A percentile compares a stretch with the other conserved stretches of the same genome.
These are phyloP conservation scores for Schwanniomyces vanrijiae DNA, from an alignment of 805 yeast species.

Conservation along the genomic window DNA sequence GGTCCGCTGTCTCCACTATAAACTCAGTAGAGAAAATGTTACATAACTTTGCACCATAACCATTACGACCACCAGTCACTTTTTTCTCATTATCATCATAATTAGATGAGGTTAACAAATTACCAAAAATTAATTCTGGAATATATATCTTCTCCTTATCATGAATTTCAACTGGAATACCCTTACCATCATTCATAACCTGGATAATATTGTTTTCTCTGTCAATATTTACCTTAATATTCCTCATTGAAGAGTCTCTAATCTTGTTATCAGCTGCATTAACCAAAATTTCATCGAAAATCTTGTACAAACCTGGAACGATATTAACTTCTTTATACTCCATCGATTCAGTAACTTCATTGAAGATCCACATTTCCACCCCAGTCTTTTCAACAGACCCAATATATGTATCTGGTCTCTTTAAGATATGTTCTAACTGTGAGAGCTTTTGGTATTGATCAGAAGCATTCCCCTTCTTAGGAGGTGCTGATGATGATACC, in stretches of 20 bases:
- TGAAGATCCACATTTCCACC: constrained; percentile 82
- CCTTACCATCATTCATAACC: constrained; percentile 90
- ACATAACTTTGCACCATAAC: constrained; percentile 96
- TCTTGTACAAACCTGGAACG: constrained; percentile 95
- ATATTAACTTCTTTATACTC: constrained; percentile 63
- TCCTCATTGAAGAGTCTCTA: constrained; percentile 88
- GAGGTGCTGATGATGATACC: constrained; percentile 6
- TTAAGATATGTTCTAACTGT: constrained; percentile 92
- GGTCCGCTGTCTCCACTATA: constrained; percentile 85
- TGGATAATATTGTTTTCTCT: constrained; percentile 71
- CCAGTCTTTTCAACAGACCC: constrained; percentile 89
- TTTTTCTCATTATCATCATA: constrained; percentile 94
- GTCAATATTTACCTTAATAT: constrained; percentile 78
- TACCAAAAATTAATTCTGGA: constrained; percentile 95
- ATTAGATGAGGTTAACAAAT: constrained; percentile 89
- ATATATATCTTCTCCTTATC: constrained; percentile 88
- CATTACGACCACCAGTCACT: constrained; percentile 98
- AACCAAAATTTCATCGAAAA: constrained; percentile 94
- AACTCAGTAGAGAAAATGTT: constrained; percentile 92
- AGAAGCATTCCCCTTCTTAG: constrained; percentile 37
- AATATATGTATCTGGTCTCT: constrained; percentile 96
- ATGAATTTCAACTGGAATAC: constrained; percentile 94
- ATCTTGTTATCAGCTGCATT: constrained; percentile 99
- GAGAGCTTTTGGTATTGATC: constrained; percentile 91
- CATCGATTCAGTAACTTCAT: constrained; percentile 45